Base-by-base conservation (phyloP, 257 asterid species). In the Cynanchum wilfordii region DNA sequence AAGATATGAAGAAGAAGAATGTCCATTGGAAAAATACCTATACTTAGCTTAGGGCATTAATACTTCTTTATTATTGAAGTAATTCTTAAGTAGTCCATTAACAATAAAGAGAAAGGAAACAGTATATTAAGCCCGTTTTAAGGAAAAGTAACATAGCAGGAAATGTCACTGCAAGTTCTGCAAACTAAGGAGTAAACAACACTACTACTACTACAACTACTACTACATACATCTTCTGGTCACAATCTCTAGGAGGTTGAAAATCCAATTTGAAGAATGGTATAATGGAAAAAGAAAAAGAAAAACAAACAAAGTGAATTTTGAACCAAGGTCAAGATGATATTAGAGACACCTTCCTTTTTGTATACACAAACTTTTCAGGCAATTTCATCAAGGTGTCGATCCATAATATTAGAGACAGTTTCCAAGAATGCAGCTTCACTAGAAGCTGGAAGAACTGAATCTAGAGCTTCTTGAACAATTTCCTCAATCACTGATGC, bases 401-500 rank as follows among this genome's bases (percentile, higher is more conserved):
- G 84, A 75, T 94, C 97, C 86, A 94, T 82, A 75, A 85, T 75
- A 77, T n/a, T 20, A 19, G 96, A 84, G 65, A 91, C 83, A 24
- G 87, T 52, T 71, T 91, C 96, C 13, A 89, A 85, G 83, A 91
- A 86, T 13, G 90, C 85, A 42, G 79, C 88, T 82, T 93, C 97
- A 66, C 91, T 85, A 0, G 88, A 86, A 69, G 82, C 74, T 2
- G 96, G 97, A 59, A 91, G 89, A 38, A 88, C 82, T 0, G 85
- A 84, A 63, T 86, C 96, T 66, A 73, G 80, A 25, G 96, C 96
- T 80, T 89, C 97, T 73, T 71, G 78, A 75, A 93, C 81, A 15
- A 93, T 88, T 79, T 86, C 88, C 83, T 93, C 98, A 10, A 93
- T 71, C 51, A 84, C 75, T 6, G 98, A 89, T 79, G 77, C 86